These are phyloP conservation scores for Dictyostelium citrinum DNA, from an alignment of 78 protist species.

Conservation along the genomic window DNA sequence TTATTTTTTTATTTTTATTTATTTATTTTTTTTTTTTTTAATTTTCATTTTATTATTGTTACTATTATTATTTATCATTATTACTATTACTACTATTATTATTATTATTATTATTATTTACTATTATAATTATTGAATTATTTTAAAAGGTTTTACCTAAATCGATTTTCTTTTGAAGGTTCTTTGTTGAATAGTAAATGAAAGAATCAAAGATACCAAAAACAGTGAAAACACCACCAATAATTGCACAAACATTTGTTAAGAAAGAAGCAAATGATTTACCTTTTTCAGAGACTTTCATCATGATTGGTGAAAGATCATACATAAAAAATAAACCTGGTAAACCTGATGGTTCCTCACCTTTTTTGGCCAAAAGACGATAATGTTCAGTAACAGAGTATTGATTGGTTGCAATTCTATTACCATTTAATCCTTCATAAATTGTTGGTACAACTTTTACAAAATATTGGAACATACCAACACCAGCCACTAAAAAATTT, in stretches of 20 bases:
- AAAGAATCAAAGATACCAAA: conserved; percentile 89
- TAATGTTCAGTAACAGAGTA: conserved; percentile 92
- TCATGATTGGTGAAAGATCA: conserved; percentile 94
- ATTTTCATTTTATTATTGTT: too few relatives aligned
- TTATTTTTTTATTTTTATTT: too few relatives aligned
- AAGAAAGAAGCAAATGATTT: conserved; percentile 90
- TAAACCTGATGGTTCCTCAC: conserved; percentile 77
- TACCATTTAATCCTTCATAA: conserved; percentile 61
- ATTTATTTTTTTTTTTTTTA: too few relatives aligned
- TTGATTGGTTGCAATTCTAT: conserved; percentile 89
- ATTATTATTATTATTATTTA: not conserved
- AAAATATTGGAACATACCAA: conserved; percentile 92
- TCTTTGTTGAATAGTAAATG: conserved; percentile 70
- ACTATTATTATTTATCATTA: too few relatives aligned
- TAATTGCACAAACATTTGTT: conserved; percentile 94
- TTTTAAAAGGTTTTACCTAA: conserved; percentile 80
- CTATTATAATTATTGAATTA: not conserved
- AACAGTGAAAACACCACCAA: conserved; percentile 97
- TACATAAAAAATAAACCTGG: conserved; percentile 95
- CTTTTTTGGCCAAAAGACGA: conserved; percentile 42
- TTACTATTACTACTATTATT: not conserved
- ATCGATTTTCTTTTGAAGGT: conserved; percentile 78
- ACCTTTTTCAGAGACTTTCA: conserved; percentile 77
- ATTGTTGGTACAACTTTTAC: conserved; percentile 95
- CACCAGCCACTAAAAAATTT: conserved; percentile 23